Evolutionary conservation across 768 basidiomycete genomes (phyloP).

Genomic region (Naganishia randhawae): DNA sequence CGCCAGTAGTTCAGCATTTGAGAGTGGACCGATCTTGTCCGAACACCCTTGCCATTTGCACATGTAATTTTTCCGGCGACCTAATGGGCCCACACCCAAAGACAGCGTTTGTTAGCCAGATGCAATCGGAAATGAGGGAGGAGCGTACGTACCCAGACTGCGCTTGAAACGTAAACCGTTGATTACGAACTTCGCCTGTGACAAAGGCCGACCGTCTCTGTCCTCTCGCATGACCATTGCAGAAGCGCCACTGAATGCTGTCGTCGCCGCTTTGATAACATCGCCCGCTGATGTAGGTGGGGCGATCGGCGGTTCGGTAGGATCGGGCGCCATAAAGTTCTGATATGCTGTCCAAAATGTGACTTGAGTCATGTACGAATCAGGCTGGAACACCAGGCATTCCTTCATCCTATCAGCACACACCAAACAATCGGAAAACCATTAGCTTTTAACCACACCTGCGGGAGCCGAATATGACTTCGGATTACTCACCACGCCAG

Average conservation of each 20-base stretch:
- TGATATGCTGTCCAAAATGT: conserved; percentile 94
- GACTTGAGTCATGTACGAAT: conserved; percentile 84
- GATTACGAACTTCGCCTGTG: conserved; percentile 75
- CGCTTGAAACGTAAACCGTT: conserved; percentile 65
- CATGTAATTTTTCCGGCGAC: conserved; percentile 21
- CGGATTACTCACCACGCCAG: conserved; percentile 44
- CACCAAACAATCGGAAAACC: background rate
- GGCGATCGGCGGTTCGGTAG: conserved; percentile 30
- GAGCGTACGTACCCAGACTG: conserved; percentile 38
- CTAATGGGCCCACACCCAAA: background rate
- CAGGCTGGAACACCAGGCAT: conserved; percentile 73
- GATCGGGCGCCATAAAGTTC: conserved; percentile 66
- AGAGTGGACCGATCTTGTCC: conserved; percentile 15
- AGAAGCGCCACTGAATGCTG: conserved; percentile 76
- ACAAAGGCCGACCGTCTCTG: conserved; percentile 38
- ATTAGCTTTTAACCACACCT: background rate
- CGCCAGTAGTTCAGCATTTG: conserved; percentile 31
- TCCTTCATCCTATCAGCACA: conserved; percentile 69
- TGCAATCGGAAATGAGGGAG: background rate
- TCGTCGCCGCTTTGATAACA: conserved; percentile 86
- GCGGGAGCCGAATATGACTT: background rate
- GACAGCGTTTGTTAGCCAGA: background rate
- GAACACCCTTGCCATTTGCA: conserved; percentile 31
- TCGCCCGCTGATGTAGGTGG: conserved; percentile 75
- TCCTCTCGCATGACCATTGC: conserved; percentile 75